A percentile compares a stretch with the other conserved stretches of the same genome.
Conservation (phyloP, 2,329 filamentous ascomycete species). For the Canariomyces notabilis region DNA sequence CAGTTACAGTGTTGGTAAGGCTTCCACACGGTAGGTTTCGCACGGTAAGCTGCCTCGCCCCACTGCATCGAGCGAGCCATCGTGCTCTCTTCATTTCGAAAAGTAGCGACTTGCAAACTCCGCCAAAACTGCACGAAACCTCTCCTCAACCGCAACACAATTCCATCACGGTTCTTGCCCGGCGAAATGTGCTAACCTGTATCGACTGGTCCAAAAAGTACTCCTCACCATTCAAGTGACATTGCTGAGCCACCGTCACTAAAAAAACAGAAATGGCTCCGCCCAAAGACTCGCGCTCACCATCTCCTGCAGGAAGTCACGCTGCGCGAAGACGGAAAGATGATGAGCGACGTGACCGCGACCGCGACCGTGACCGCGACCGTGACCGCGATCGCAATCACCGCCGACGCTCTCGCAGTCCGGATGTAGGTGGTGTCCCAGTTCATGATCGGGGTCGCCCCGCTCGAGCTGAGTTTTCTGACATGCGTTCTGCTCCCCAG, state of each 20-base stretch:
- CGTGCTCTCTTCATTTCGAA: conserved; percentile 4
- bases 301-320: conserved; percentile 87
- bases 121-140: conserved; percentile 1
- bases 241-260: conserved; percentile 29
- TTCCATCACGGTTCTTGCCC: not conserved
- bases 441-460: conserved; percentile 13
- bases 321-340: conserved; percentile 65
- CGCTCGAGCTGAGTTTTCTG: conserved; percentile 34
- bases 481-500: conserved; percentile 39
- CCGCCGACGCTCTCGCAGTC: conserved; percentile 58
- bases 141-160: conserved; percentile 1
- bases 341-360: conserved; percentile 52
- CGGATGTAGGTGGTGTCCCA: conserved; percentile 49
- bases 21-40: not conserved
- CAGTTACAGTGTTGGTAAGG: too few species aligned
- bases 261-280: conserved; percentile 49
- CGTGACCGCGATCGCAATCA: conserved; percentile 45
- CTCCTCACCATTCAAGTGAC: conserved; percentile 28
- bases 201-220: conserved; percentile 23
- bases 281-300: conserved; percentile 72
- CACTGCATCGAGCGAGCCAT: not conserved
- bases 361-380: conserved; percentile 43
- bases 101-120: not conserved
- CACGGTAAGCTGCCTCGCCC: not conserved
- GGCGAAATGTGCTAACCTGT: conserved; percentile 15